A percentile compares a stretch with the other conserved stretches of the same genome.
phyloP scores from a whole-genome alignment of 306 rosid genomes.

The Glycine latifolia region DNA sequence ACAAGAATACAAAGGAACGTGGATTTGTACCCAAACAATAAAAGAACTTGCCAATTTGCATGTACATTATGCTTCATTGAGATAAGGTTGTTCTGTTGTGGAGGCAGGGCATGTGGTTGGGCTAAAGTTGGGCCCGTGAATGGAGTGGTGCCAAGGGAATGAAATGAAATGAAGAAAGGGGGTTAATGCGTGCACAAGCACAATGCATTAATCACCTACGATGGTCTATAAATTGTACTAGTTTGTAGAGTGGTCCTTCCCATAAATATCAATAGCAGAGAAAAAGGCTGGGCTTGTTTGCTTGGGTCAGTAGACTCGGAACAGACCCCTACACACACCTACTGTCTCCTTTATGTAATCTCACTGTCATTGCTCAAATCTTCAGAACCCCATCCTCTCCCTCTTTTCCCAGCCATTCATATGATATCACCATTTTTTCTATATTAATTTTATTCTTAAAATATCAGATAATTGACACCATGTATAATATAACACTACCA shows the following conservation, averaged over 20 bases:
- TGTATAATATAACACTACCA: too few relatives aligned
- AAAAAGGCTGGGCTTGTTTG: conserved; percentile 33
- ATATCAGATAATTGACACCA: too few relatives aligned
- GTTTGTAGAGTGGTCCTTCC: conserved; percentile 38
- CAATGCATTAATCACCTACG: neutral
- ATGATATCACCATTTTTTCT: too few relatives aligned
- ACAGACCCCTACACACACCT: conserved; percentile 26
- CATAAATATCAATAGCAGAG: neutral
- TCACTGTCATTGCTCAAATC: neutral
- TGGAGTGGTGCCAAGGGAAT: too few relatives aligned
- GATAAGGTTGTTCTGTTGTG: conserved; percentile 16
- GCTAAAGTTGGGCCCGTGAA: conserved; percentile 46
- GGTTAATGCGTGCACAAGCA: neutral
- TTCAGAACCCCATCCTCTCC: too few relatives aligned
- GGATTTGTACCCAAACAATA: neutral
- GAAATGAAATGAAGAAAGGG: too few relatives aligned
- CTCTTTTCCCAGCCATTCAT: too few relatives aligned
- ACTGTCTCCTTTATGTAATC: neutral
- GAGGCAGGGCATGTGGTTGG: conserved; percentile 50
- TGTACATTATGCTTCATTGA: neutral
- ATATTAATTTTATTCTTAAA: too few relatives aligned
- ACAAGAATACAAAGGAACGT: neutral
- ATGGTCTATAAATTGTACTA: neutral
- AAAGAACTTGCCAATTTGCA: too few relatives aligned
- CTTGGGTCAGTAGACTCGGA: neutral